phyloP scores from a whole-genome alignment of 768 basidiomycete species.

The Leucogyrophana mollusca region DNA sequence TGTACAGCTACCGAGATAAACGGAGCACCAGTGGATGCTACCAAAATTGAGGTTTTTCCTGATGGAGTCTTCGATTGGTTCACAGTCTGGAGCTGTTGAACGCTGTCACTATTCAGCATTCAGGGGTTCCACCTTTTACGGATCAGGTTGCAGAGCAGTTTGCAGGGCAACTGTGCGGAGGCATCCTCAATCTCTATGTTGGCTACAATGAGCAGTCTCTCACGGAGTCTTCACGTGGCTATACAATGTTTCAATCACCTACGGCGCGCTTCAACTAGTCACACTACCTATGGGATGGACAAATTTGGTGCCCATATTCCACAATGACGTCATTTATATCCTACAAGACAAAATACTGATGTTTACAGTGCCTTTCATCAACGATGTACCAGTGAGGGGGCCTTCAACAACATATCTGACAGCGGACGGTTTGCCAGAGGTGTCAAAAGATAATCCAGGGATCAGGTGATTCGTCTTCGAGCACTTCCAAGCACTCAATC shows the following conservation, averaged over 20 bases:
- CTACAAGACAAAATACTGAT: slow-evolving; percentile 40
- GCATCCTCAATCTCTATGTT: slow-evolving; percentile 33
- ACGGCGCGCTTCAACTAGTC: slow-evolving; percentile 29
- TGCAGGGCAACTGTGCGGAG: slow-evolving; percentile 27
- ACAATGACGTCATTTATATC: slow-evolving; percentile 37
- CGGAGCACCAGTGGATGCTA: slow-evolving; percentile 11
- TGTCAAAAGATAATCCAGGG: slow-evolving; percentile 32
- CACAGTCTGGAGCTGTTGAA: slow-evolving; percentile 40
- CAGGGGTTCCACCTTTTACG: slow-evolving; percentile 30
- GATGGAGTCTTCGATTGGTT: slow-evolving; percentile 32
- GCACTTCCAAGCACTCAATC: slow-evolving; percentile 33
- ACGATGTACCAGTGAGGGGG: slow-evolving; percentile 37
- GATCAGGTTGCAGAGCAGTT: slow-evolving; percentile 34
- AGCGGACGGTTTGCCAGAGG: slow-evolving; percentile 30
- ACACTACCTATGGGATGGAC: slow-evolving; percentile 42
- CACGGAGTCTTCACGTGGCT: slow-evolving; percentile 28
- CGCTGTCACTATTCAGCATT: slow-evolving; percentile 33
- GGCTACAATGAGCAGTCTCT: slow-evolving; percentile 36
- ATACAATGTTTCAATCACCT: slow-evolving; percentile 42
- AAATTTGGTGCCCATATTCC: slow-evolving; percentile 38
- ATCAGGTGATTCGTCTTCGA: slow-evolving; percentile 41
- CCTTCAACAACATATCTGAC: slow-evolving; percentile 27
- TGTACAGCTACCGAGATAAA: slow-evolving; percentile 9
- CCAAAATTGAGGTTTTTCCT: slow-evolving; percentile 11
- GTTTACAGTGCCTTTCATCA: slow-evolving; percentile 33